Conservation (phyloP, 2,329 filamentous ascomycete genomes). For the Aspergillus persii region DNA sequence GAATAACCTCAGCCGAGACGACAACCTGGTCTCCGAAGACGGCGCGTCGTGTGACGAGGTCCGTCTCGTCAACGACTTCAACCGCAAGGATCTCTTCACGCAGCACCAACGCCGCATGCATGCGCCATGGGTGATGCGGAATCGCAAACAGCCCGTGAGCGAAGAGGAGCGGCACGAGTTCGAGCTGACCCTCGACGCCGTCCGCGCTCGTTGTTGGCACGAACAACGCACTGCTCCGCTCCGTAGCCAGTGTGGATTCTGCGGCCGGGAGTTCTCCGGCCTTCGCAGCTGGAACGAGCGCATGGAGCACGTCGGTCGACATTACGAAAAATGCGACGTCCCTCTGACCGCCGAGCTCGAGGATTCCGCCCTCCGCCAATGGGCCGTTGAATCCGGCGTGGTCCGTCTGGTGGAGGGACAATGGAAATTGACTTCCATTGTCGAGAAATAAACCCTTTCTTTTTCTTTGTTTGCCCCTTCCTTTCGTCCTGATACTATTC, state of each 20-base stretch:
- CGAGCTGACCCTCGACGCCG: conserved; percentile 55
- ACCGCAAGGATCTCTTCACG: conserved; percentile 87
- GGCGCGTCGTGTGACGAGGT: conserved; percentile 18
- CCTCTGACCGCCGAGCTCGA: conserved; percentile 30
- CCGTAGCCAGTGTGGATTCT: conserved; percentile 61
- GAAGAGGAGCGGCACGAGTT: conserved; percentile 35
- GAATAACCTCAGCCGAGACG: conserved; percentile 11
- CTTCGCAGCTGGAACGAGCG: conserved; percentile 70
- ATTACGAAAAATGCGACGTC: conserved; percentile 63
- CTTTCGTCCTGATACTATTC: background rate
- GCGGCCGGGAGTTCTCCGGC: conserved; percentile 60
- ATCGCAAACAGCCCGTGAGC: conserved; percentile 15
- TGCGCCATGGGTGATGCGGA: conserved; percentile 56
- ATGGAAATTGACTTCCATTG: conserved; percentile 22
- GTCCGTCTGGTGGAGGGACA: conserved; percentile 19
- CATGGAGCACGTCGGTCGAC: conserved; percentile 83
- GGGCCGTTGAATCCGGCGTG: conserved; percentile 39
- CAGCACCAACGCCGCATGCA: conserved; percentile 90
- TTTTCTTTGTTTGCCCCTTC: conserved; percentile 26
- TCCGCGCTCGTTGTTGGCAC: conserved; percentile 60
- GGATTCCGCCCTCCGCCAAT: conserved; percentile 41
- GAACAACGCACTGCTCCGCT: conserved; percentile 62
- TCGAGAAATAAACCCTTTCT: conserved; percentile 9
- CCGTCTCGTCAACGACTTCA: conserved; percentile 65
- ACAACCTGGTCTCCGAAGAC: conserved; percentile 6